Percentiles rank a stretch among this genome's conserved stretches.
phyloP scores from a whole-genome alignment of 495 filamentous ascomycete species.

The Lentithecium fluviatile region DNA sequence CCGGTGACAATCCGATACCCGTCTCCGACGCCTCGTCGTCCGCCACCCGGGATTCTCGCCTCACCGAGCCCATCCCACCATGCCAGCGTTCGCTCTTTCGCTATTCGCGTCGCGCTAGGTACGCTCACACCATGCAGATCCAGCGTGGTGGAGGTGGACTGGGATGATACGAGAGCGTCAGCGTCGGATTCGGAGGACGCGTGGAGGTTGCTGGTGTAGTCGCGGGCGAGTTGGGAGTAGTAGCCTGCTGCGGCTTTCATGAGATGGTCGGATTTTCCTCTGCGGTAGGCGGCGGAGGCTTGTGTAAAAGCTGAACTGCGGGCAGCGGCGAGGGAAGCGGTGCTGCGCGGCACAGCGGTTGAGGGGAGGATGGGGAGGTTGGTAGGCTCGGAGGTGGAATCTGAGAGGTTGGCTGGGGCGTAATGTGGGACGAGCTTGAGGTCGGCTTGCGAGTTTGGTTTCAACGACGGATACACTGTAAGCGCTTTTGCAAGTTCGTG shows the following conservation, averaged over 20 bases:
- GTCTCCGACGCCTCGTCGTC: constrained; percentile 41
- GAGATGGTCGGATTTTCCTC: constrained; percentile 61
- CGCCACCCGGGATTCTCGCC: constrained; percentile 49
- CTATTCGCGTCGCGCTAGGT: constrained; percentile 72
- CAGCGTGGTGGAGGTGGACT: constrained; percentile 57
- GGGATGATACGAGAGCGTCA: constrained; percentile 58
- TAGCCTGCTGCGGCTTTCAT: constrained; percentile 67
- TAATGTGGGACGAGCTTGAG: constrained; percentile 46
- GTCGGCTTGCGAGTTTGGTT: constrained; percentile 3
- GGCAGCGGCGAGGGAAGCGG: constrained; percentile 42
- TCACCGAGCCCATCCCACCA: constrained; percentile 83
- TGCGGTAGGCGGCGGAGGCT: constrained; percentile 61
- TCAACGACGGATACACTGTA: constrained; percentile 31
- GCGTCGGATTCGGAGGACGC: constrained; percentile 52
- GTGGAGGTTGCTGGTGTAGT: constrained; percentile 50
- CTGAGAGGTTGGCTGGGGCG: constrained; percentile 35
- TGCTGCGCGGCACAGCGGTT: constrained; percentile 8
- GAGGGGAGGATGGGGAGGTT: constrained; percentile 11
- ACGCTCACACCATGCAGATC: constrained; percentile 88
- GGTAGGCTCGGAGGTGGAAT: constrained; percentile 10
- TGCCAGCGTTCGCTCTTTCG: constrained; percentile 58
- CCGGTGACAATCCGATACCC: constrained; percentile 79
- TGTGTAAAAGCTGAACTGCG: constrained; percentile 55
- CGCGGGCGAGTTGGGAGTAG: constrained; percentile 60
- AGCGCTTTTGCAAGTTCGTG: constrained; percentile 60